phyloP scores from a whole-genome alignment of 2,329 filamentous ascomycete species.

The Trichoderma endophyticum region DNA sequence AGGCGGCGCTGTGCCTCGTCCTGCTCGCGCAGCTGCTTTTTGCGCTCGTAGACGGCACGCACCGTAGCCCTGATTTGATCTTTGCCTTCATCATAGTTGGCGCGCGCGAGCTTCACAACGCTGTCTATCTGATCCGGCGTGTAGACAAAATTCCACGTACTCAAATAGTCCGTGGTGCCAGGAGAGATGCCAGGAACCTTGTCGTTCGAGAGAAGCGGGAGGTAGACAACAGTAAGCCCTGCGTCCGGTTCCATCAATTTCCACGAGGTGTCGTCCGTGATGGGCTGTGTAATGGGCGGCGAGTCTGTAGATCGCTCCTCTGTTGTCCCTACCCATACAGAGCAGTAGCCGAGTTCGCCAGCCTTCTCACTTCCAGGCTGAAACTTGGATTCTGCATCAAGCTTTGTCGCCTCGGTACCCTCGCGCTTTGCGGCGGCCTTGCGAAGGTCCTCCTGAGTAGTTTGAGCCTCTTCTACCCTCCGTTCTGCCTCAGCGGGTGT shows the following conservation, averaged over 20 bases:
- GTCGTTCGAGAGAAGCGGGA: constrained; percentile 82
- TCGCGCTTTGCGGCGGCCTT: constrained; percentile 27
- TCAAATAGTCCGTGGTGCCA: constrained; percentile 77
- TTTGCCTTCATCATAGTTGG: constrained; percentile 81
- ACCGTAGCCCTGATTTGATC: constrained; percentile 76
- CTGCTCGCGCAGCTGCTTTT: constrained; percentile 66
- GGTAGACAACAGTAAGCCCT: constrained; percentile 85
- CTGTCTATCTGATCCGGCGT: constrained; percentile 84
- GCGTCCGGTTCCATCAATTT: constrained; percentile 69
- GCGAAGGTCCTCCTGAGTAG: constrained; percentile 38
- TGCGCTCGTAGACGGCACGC: constrained; percentile 86
- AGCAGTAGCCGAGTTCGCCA: constrained; percentile 82
- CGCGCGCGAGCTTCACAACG: constrained; percentile 75
- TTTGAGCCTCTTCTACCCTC: constrained; percentile 61
- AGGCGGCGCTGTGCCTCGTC: constrained; percentile 40
- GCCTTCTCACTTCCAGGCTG: constrained; percentile 43
- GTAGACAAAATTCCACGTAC: constrained; percentile 98
- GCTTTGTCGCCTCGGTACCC: constrained; percentile 24
- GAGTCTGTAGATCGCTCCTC: constrained; percentile 64
- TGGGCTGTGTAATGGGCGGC: constrained; percentile 48
- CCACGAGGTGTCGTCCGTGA: constrained; percentile 64
- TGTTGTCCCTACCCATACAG: constrained; percentile 87
- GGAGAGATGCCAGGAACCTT: constrained; percentile 81
- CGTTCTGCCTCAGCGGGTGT: constrained; percentile 58
- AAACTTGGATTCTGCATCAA: constrained; percentile 36